Conservation (phyloP, 768 basidiomycete genomes). For the Tulasnella sp. region DNA sequence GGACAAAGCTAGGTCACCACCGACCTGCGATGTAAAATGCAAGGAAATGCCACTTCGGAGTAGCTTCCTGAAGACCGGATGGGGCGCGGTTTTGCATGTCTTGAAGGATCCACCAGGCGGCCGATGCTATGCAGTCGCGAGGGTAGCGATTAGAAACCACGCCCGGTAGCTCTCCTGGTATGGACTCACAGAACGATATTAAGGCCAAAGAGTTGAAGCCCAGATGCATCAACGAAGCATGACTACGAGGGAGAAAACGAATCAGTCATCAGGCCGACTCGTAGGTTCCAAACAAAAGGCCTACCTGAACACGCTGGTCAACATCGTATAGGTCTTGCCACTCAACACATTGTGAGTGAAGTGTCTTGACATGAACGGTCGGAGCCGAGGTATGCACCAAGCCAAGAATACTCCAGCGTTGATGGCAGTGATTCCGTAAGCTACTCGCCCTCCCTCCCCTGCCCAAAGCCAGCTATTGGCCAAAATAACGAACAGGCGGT, state of each 20-base stretch:
- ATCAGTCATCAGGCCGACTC: not conserved
- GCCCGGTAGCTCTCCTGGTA: not conserved
- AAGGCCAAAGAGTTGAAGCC: constrained; percentile 75
- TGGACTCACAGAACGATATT: constrained; percentile 64
- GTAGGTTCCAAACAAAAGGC: constrained; percentile 26
- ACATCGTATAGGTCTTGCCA: constrained; percentile 66
- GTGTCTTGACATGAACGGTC: constrained; percentile 57
- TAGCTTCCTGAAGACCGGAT: constrained; percentile 32
- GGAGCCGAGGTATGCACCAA: constrained; percentile 68
- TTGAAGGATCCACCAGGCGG: constrained; percentile 57
- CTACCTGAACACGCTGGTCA: constrained; percentile 80
- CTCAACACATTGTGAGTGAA: constrained; percentile 82
- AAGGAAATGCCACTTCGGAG: constrained; percentile 78
- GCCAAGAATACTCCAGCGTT: constrained; percentile 69
- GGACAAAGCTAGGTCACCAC: not conserved
- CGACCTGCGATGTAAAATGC: constrained; percentile 75
- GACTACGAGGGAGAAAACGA: constrained; percentile 43
- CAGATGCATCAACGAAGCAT: constrained; percentile 64
- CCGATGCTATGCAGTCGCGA: constrained; percentile 47
- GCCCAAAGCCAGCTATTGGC: constrained; percentile 63
- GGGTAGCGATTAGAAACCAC: not conserved
- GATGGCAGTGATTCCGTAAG: constrained; percentile 67
- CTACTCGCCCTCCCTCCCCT: constrained; percentile 66
- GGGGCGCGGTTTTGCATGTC: constrained; percentile 40
- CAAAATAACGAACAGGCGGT: constrained; percentile 32